These are phyloP conservation scores for Ambrosiella xylebori DNA, from an alignment of 2,329 filamentous ascomycete genomes.

Conservation along the genomic window DNA sequence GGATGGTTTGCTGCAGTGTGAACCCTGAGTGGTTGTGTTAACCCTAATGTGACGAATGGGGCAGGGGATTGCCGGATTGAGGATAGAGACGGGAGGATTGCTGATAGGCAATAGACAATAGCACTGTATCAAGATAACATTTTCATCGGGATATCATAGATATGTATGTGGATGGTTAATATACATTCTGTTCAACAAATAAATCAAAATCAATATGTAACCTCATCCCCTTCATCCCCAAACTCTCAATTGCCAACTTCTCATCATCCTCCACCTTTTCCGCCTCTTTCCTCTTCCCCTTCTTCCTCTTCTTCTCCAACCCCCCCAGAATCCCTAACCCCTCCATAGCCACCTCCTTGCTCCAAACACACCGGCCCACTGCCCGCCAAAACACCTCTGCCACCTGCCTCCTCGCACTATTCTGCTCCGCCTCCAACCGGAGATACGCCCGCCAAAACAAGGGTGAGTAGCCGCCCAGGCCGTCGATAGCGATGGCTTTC, in stretches of 20 bases:
- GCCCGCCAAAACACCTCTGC: slow-evolving; percentile 30
- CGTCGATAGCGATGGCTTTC: slow-evolving; percentile 28
- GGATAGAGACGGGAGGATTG: neutral
- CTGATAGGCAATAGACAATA: no score
- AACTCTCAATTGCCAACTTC: slow-evolving; percentile 29
- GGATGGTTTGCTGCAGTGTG: no score
- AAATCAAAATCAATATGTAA: slow-evolving; percentile 35
- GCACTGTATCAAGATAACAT: no score
- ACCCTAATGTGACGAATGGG: neutral
- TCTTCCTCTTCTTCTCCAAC: slow-evolving; percentile 14
- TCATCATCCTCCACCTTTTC: slow-evolving; percentile 24
- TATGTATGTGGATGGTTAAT: neutral
- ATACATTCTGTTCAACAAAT: slow-evolving; percentile 15
- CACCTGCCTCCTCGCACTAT: neutral
- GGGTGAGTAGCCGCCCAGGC: slow-evolving; percentile 15
- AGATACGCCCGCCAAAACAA: neutral
- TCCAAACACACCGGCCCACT: slow-evolving; percentile 31
- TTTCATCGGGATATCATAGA: neutral
- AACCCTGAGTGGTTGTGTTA: no score
- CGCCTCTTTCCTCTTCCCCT: slow-evolving; percentile 21
- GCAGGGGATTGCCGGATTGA: neutral
- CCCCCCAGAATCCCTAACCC: slow-evolving; percentile 29
- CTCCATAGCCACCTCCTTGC: slow-evolving; percentile 33
- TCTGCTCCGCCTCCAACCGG: neutral
- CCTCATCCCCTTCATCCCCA: slow-evolving; percentile 32